Conservation (phyloP, 106 monocot genomes). For the Alisma plantagoaquatica region DNA sequence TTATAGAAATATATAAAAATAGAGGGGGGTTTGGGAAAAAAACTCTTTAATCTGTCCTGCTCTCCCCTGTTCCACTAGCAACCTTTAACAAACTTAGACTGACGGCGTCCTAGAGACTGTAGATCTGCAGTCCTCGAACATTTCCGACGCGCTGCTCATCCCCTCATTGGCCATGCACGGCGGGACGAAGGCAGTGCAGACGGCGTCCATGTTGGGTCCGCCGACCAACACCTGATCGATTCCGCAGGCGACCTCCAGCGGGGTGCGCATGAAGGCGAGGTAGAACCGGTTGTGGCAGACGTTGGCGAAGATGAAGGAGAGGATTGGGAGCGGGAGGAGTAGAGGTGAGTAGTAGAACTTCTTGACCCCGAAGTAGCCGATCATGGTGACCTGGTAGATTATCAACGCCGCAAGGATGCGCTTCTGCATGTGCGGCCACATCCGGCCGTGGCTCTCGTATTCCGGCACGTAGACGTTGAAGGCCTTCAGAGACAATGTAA, state of each 20-base stretch:
- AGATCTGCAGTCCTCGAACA: conserved; percentile 35
- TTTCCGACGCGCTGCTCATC: no score
- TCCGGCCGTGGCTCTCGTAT: conserved; percentile 81
- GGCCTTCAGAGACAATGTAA: conserved; percentile 30
- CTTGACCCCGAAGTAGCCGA: conserved; percentile 70
- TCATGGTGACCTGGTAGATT: conserved; percentile 85
- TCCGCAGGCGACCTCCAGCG: conserved; percentile 53
- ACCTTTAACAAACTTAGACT: no score
- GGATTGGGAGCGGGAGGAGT: conserved; percentile 39
- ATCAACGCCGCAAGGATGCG: conserved; percentile 66
- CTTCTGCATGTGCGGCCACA: conserved; percentile 98
- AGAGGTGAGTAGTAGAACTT: conserved; percentile 51
- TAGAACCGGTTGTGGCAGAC: conserved; percentile 66
- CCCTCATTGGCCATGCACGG: conserved; percentile 48
- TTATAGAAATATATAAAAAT: no score
- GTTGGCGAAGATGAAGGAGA: conserved; percentile 52
- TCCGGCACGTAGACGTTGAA: conserved; percentile 77
- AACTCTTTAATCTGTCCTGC: no score
- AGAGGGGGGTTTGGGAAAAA: no score
- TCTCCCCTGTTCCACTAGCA: no score
- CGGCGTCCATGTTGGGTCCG: conserved; percentile 36
- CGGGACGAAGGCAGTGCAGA: conserved; percentile 58
- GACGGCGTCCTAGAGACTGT: no score
- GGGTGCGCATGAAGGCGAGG: conserved; percentile 40
- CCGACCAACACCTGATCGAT: conserved; percentile 33